Evolutionary conservation across 139 green algal genomes (phyloP), one percentile per base, ranked within the genome.

Genomic region (Micractinium conductrix): DNA sequence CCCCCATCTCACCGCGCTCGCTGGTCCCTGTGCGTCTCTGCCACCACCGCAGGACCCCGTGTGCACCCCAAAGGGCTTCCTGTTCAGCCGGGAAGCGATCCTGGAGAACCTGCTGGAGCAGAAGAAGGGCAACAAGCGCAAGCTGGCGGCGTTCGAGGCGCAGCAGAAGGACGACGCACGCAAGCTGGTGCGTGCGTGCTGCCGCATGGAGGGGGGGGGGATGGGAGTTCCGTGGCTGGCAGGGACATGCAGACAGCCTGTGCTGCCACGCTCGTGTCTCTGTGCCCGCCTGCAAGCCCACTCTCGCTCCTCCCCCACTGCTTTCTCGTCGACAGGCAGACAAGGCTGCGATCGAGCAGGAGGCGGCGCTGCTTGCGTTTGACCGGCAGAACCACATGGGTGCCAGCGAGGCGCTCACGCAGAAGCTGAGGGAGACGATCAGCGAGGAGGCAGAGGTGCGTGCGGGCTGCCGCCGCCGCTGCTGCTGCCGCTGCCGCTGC

Each of bases 11-110:
- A 19, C 48, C 33, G 24, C 40, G 28, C 10, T 4, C 37, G 21
- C 40, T 24, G n/a, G 4, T 30, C 12, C 2, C 30, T 43, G 30
- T 45, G 10, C 28, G 10, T 33, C 48, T 35, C 33, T 44, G 9
- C 4, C n/a, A 26, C 75, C 37, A 88, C 30, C 8, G 45, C 90
- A 96, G 91, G 95, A 99, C 87, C 95, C 96, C 0, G 93, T 98
- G 14, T 85, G 92, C 26, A 97, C 93, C 2, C 95, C 93, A 14
- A 74, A 94, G 35, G 96, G 96, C 24, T 92, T 93, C 80, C 58
- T 99, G 17, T 99, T 93, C 91, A 94, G 89, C 89, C 91, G 88
- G 28, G 95, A 98, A 73, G 93, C 92, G 17, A 98, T 99, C 44
- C 60, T 98, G 44, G 91, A 98, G 84, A 95, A 92, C 88, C 90